These are phyloP conservation scores for Pelargonium myrrhifolium DNA, from an alignment of 441 rosid genomes.

Conservation along the genomic window DNA sequence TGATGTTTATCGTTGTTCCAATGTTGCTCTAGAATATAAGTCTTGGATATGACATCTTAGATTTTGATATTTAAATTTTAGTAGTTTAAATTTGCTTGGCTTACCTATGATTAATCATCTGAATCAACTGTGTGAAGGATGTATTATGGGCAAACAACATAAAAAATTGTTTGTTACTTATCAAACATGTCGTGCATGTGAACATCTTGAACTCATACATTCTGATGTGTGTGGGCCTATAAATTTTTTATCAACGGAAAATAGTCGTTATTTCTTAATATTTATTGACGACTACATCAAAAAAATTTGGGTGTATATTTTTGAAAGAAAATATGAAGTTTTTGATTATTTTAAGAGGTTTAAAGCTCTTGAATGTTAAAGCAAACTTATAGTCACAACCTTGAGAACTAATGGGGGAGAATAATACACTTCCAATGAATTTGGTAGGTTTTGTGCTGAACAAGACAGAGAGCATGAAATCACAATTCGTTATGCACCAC, in stretches of 20 bases:
- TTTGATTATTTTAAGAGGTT: slow-evolving; percentile 6
- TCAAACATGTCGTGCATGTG: not conserved
- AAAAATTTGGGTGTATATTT: slow-evolving; percentile 12
- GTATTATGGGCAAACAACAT: too few species aligned
- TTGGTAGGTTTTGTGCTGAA: not conserved
- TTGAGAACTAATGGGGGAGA: not conserved
- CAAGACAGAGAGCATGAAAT: not conserved
- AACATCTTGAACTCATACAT: slow-evolving; percentile 7
- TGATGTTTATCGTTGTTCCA: too few species aligned
- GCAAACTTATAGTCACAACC: not conserved
- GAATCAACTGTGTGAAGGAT: too few species aligned
- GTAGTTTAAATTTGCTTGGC: too few species aligned
- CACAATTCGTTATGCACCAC: not conserved
- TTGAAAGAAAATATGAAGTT: not conserved
- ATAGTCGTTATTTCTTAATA: slow-evolving; percentile 6
- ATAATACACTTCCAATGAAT: slow-evolving; percentile 5
- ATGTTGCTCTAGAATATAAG: too few species aligned
- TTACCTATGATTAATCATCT: too few species aligned
- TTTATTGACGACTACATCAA: slow-evolving; percentile 17
- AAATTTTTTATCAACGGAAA: not conserved
- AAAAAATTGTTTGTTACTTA: too few species aligned
- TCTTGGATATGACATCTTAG: too few species aligned
- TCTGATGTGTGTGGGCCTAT: slow-evolving; percentile 14
- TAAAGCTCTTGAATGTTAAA: slow-evolving; percentile 13
- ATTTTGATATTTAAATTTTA: too few species aligned